Conservation (phyloP, 345 rosid genomes). For the Eucalyptus cloeziana region DNA sequence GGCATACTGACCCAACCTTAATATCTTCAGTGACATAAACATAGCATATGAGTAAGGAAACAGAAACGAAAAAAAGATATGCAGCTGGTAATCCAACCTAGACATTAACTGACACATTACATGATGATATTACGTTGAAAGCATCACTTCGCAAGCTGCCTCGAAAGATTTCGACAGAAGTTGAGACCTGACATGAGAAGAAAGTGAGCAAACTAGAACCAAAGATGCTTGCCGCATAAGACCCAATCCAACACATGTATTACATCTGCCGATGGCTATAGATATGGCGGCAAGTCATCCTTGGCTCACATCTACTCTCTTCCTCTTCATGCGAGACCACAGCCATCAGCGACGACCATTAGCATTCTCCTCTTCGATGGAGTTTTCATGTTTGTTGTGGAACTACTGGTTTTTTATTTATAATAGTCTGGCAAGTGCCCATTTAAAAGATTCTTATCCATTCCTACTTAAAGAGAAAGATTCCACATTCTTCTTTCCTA, state of each 20-base stretch:
- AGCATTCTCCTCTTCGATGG: neutral
- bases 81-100: neutral
- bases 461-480: neutral
- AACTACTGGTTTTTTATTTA: neutral
- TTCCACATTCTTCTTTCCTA: neutral
- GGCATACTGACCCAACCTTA: neutral
- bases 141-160: neutral
- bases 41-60: neutral
- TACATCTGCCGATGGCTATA: neutral
- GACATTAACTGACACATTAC: neutral
- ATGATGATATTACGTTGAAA: neutral
- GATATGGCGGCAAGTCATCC: conserved; percentile 26
- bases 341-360: neutral
- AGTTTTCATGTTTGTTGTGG: neutral
- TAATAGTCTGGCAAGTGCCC: neutral
- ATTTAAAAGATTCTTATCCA: neutral
- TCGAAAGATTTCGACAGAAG: neutral
- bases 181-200: neutral
- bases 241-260: neutral
- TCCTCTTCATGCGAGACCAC: conserved; percentile 5
- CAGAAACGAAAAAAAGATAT: neutral
- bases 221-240: neutral
- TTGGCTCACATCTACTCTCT: conserved; percentile 24
- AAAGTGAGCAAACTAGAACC: conserved; percentile 1
- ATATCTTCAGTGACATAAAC: neutral